Base-by-base conservation (phyloP, 805 yeast species). In the Danielozyma ontarioensis region DNA sequence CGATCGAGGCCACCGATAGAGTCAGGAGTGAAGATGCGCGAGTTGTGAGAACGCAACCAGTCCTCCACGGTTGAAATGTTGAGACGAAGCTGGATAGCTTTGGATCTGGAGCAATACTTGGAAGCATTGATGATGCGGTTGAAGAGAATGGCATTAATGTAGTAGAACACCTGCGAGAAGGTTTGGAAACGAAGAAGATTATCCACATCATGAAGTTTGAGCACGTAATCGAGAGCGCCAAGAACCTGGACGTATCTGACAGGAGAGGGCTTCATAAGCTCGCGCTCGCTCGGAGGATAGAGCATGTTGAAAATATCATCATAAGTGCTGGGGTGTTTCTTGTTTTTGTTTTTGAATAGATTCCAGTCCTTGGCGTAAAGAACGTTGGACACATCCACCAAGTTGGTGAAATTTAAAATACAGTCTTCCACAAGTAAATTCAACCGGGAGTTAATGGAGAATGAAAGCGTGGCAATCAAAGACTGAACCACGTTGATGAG, bases 201-300 rank as follows among this genome's bases (percentile, higher is more conserved):
- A 50, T 84, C 90, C 5, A 87, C 83, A 42, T 80, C 75, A 55
- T 84, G 94, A 25, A 90, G 60, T 35, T 83, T 87, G 48, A 89
- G 68, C 3, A 93, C 90, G 48, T 89, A 87, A 28, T 87, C 70
- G 33, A 94, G 68, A 0, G 97, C 96, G 19, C 95, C 94, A 38
- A 93, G 69, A 1, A 89, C 82, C 47, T 93, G 95, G 17, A 89
- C 78, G 33, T 89, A 72, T 45, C 78, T 80, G 33, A 89, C 66
- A 0, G 98, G 98, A 0, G 97, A 86, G 3, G 96, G 96, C 51
- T 78, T 79, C 71, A 83, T 78, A 50, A 86, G 82, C 37, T 84
- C 83, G 29, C 75, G 69, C 14, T 84, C 75, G 0, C 90, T 67
- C 2, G 97, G 97, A 4, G 97, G 97, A 42, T 81, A 80, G 35